A percentile compares a stretch with the other conserved stretches of the same genome.
These are phyloP conservation scores for Hypomontagnella monticulosa DNA, from an alignment of 495 filamentous ascomycete genomes.

Conservation along the genomic window DNA sequence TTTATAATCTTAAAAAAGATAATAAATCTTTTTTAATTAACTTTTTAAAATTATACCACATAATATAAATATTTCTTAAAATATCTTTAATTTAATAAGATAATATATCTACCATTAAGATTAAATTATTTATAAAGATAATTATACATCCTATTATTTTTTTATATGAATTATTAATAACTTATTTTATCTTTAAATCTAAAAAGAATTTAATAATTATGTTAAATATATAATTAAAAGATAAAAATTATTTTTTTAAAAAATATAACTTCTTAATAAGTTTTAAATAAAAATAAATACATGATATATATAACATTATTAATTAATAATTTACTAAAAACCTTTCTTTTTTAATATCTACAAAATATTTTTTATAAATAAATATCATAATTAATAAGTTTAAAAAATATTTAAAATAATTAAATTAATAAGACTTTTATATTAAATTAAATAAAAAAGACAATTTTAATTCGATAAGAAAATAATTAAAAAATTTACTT, in stretches of 20 bases:
- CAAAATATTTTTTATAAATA: too few species aligned
- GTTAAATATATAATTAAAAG: neutral
- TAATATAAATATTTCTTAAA: neutral
- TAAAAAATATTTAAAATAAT: too few species aligned
- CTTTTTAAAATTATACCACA: neutral
- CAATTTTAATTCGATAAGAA: neutral
- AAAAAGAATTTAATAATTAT: neutral
- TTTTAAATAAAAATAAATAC: neutral
- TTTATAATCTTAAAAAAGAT: neutral
- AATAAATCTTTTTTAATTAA: neutral
- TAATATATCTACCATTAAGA: neutral
- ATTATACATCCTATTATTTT: neutral
- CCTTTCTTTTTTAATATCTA: neutral
- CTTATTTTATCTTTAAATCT: too few species aligned
- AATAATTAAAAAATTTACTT: neutral
- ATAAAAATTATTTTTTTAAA: slow-evolving; percentile 1
- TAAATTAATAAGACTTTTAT: too few species aligned
- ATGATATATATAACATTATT: neutral
- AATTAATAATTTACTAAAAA: neutral
- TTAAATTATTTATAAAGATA: neutral
- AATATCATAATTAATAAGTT: too few species aligned
- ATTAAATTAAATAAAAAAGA: too few species aligned
- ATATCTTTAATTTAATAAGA: neutral
- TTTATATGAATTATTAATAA: too few species aligned
- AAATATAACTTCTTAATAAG: neutral